Conservation (phyloP, 2,329 filamentous ascomycete species). For the Scedosporium minutisporum region DNA sequence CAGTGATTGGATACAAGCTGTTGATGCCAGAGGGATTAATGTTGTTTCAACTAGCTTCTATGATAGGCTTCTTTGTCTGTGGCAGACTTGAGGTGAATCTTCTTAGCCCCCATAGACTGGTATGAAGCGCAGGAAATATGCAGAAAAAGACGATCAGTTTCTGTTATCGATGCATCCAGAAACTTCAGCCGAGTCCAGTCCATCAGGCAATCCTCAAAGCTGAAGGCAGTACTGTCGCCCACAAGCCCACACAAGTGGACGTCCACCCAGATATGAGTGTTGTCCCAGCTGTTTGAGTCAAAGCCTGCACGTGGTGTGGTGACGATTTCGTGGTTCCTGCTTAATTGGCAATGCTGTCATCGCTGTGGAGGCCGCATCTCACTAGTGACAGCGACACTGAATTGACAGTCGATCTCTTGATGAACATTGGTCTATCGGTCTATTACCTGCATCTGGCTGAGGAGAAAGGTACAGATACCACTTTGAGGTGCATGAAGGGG, state of each 20-base stretch:
- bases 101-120: background rate
- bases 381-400: background rate
- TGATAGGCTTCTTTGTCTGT: slow-evolving; percentile 60
- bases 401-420: too few species aligned
- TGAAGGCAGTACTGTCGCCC: too few species aligned
- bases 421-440: background rate
- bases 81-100: slow-evolving; percentile 29
- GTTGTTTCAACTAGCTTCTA: slow-evolving; percentile 69
- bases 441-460: background rate
- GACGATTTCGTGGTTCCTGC: background rate
- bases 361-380: background rate
- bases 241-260: too few species aligned
- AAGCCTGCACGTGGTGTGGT: too few species aligned
- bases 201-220: too few species aligned
- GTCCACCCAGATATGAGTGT: background rate
- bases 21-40: slow-evolving; percentile 16
- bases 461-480: background rate
- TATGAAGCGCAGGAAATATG: background rate
- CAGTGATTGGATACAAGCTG: slow-evolving; percentile 52
- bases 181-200: too few species aligned
- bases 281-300: too few species aligned
- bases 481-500: background rate
- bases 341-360: background rate
- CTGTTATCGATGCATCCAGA: too few species aligned
- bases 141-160: too few species aligned